Base-by-base conservation (phyloP, 2,329 filamentous ascomycete genomes). In the Tolypocladium cylindrosporum region DNA sequence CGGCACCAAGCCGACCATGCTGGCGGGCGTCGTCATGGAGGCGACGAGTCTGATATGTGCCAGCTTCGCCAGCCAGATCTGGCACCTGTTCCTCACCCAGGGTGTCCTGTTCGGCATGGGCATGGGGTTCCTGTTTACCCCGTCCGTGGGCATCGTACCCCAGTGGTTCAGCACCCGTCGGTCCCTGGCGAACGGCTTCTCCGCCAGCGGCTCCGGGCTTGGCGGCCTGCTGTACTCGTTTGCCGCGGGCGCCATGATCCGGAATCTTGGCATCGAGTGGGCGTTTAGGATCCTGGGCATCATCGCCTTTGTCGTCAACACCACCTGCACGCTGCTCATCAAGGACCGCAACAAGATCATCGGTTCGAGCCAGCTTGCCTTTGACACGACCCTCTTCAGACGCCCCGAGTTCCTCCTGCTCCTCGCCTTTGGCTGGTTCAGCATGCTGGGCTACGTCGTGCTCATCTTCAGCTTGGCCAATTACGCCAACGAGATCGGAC, bases 21-120 rank as follows among this genome's bases (percentile, higher is more conserved):
- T 86, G 43, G 71, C 86, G 19, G 89, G 89, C 14, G 79, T 85
- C 2, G 68, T 83, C 1, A 74, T 92, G 53, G 82, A 90, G 68
- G 79, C 84, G 0, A 72, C 76, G 10, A 85, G 83, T 27, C 79
- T 92, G 60, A 80, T 91, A 51, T 83, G 82, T 1, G 88, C 89
- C 9, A 88, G 84, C 16, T 91, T 91, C 64, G 81, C 87, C 0
- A 75, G 68, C 19, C 67, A 82, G 58, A 85, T 90, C 58, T 92
- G 88, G 86, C 89, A 93, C 41, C 77, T 94, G 0, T 85, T 91
- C 58, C 78, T 93, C 0, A 82, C 80, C 7, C 90, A 93, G 67
- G 90, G 90, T 5, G 67, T 92, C 3, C 82, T 85, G 57, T 92
- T 93, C 61, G 90, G 90, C n/a, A 70, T 87, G 27, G 89, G 89